Conservation (phyloP, 2,329 filamentous ascomycete species). For the Aspergillus fumigatus region DNA sequence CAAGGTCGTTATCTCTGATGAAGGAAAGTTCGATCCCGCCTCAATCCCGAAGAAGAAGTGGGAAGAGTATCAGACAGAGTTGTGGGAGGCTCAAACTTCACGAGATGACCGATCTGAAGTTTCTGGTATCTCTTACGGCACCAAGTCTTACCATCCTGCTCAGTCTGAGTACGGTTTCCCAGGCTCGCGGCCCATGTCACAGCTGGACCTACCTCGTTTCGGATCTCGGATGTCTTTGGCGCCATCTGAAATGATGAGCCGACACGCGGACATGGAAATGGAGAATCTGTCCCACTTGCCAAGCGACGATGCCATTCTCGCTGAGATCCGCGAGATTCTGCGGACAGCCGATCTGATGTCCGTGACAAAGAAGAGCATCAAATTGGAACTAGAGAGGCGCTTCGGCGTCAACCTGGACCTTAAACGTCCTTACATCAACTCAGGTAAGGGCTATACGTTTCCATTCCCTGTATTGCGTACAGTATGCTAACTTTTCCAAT, state of each 20-base stretch:
- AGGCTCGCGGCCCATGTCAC: slow-evolving; percentile 56
- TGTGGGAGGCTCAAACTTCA: slow-evolving; percentile 94
- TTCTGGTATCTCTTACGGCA: slow-evolving; percentile 92
- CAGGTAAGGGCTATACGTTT: slow-evolving; percentile 57
- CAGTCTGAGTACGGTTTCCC: slow-evolving; percentile 69
- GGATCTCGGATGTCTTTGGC: slow-evolving; percentile 74
- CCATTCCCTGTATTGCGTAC: slow-evolving; percentile 6
- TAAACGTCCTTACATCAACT: slow-evolving; percentile 90
- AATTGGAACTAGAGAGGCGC: slow-evolving; percentile 82
- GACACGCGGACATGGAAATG: slow-evolving; percentile 67
- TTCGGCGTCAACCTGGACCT: slow-evolving; percentile 83
- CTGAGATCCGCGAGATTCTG: slow-evolving; percentile 92
- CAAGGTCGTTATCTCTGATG: slow-evolving; percentile 89
- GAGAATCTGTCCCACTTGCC: slow-evolving; percentile 70
- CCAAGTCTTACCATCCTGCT: slow-evolving; percentile 64
- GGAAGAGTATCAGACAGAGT: slow-evolving; percentile 97
- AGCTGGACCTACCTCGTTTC: slow-evolving; percentile 54
- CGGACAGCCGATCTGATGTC: slow-evolving; percentile 92
- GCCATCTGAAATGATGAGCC: slow-evolving; percentile 65
- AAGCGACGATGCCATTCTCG: slow-evolving; percentile 80
- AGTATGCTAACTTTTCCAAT: slow-evolving; percentile 17
- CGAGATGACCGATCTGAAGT: slow-evolving; percentile 78
- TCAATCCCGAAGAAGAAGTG: slow-evolving; percentile 97
- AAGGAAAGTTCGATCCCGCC: slow-evolving; percentile 93
- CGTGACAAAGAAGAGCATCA: slow-evolving; percentile 98